Evolutionary conservation across 1,284 basidiomycete species (phyloP).

Genomic region (Melampsora medusae): DNA sequence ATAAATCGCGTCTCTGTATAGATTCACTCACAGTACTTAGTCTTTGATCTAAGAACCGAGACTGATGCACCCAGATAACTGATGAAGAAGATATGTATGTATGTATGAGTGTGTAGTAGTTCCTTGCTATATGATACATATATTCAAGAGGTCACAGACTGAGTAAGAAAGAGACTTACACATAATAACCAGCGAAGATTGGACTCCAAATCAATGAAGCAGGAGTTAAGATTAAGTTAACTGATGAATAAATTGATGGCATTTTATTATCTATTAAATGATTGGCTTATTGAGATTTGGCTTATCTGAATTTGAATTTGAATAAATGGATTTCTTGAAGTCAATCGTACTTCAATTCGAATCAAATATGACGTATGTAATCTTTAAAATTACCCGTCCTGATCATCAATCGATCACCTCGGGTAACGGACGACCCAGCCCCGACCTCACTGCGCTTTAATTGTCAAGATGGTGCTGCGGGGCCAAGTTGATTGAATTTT

Average conservation of each 20-base stretch:
- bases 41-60: background rate
- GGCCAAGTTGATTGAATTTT: background rate
- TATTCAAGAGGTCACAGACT: background rate
- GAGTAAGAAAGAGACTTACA: background rate
- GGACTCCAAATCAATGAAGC: slow-evolving; percentile 6
- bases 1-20: background rate
- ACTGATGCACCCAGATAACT: slow-evolving; percentile 8
- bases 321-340: too few species aligned
- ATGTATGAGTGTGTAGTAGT: background rate
- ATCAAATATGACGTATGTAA: too few species aligned
- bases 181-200: background rate
- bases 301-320: too few species aligned
- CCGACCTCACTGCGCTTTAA: background rate
- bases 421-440: too few species aligned
- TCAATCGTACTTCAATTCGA: too few species aligned
- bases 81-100: background rate
- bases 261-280: background rate
- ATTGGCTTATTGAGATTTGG: background rate
- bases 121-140: too few species aligned
- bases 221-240: background rate
- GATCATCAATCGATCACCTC: too few species aligned
- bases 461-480: background rate
- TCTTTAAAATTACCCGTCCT: too few species aligned
- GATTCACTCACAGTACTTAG: slow-evolving; percentile 3
- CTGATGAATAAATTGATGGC: background rate